These are phyloP conservation scores for Erodium moschatum DNA, from an alignment of 441 rosid species.

Conservation along the genomic window DNA sequence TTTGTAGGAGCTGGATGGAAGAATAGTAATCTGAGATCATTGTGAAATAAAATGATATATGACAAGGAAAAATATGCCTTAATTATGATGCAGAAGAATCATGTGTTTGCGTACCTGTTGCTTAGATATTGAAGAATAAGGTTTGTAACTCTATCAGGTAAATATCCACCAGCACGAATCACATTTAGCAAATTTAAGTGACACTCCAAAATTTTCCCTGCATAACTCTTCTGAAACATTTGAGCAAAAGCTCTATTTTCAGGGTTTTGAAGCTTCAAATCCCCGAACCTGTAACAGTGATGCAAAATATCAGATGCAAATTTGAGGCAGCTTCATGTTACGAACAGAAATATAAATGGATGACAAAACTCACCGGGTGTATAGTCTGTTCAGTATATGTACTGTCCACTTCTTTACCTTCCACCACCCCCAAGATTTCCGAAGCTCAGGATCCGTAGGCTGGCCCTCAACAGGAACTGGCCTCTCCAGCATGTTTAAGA, in stretches of 20 bases:
- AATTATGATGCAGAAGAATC: neutral
- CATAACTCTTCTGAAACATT: constrained; percentile 82
- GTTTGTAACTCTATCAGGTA: constrained; percentile 92
- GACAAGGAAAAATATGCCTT: neutral
- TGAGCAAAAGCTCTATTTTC: constrained; percentile 86
- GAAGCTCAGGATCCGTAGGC: constrained; percentile 76
- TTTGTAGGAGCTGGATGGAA: neutral
- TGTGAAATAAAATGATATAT: neutral
- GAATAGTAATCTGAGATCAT: neutral
- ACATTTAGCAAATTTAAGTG: constrained; percentile 75
- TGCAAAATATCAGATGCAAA: constrained; percentile 10
- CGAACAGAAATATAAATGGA: neutral
- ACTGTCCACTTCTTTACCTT: constrained; percentile 97
- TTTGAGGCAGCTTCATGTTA: neutral
- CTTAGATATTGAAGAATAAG: constrained; percentile 89
- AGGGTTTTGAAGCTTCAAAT: constrained; percentile 79
- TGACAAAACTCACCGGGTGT: constrained; percentile 51
- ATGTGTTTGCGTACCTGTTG: constrained; percentile 50
- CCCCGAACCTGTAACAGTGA: constrained; percentile 66
- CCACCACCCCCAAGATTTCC: constrained; percentile 99
- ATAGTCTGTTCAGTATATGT: constrained; percentile 88
- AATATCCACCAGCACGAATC: constrained; percentile 75
- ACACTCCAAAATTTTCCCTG: constrained; percentile 87
- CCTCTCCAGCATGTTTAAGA: constrained; percentile 82
- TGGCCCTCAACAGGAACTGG: constrained; percentile 83